Base-by-base conservation (phyloP, 2,329 filamentous ascomycete genomes). In the Magnaporthiopsis incrustans region DNA sequence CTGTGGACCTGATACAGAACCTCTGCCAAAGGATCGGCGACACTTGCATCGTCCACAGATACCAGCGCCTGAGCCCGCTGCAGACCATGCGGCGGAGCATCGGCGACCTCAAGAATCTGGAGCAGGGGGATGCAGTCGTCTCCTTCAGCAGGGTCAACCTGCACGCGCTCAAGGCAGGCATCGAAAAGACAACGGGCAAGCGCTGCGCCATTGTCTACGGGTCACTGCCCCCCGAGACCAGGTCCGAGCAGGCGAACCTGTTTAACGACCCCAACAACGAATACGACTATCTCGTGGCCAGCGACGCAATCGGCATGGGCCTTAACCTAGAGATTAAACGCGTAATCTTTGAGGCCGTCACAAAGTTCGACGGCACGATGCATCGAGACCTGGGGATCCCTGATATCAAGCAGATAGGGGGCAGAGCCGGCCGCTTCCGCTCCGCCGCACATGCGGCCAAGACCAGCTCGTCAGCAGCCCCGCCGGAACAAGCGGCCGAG, bases 221-320 rank as follows among this genome's bases (percentile, higher is more conserved):
- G 56, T 88, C 89, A 62, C 76, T 99, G 58, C 95, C 95, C 0
- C 94, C 95, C 1, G 95, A 99, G 74, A 97, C 94, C 57, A 86
- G 95, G 67, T 92, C 92, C 3, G 88, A 94, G 72, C 95, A 99
- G 77, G 95, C 95, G 0, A 86, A 87, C 22, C 81, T 98, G 0
- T 99, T 99, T 81, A 99, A 99, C 72, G 91, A 98, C 67, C 93
- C 92, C 0, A 77, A 96, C 72, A 99, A 96, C 73, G 93, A 97
- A 66, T 99, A 97, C 73, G 95, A 99, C 73, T 96, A 88, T 69
- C 81, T 99, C 7, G 93, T 95, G 32, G 95, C 96, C 11, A 65
- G 73, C 67, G 73, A 75, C 76, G 95, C 95, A 60, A 94, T 99
- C 67, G 95, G 95, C 53, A 98, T 99, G 94, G 95, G 96, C 1